Evolutionary conservation across 2,329 filamentous ascomycete species (phyloP).

Genomic region (Ophiostoma piceae): DNA sequence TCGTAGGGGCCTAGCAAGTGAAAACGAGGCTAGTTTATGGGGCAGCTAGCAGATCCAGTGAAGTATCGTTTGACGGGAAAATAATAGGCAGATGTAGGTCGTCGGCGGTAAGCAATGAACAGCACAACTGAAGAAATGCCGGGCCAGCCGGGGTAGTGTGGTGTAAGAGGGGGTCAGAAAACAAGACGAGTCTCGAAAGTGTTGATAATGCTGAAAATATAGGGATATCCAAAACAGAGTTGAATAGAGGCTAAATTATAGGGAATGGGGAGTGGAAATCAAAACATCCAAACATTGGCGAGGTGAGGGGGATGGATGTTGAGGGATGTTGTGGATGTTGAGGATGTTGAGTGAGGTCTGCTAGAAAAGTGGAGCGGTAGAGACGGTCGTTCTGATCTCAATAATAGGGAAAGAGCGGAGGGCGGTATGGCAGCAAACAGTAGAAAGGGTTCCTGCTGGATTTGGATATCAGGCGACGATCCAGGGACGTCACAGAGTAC

Average conservation of each 20-base stretch:
- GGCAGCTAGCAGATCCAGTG: neutral
- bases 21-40: conserved; percentile 2
- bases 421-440: neutral
- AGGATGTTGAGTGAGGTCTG: neutral
- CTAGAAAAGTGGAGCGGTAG: neutral
- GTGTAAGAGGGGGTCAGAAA: neutral
- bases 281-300: neutral
- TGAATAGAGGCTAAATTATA: neutral
- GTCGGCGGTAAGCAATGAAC: neutral
- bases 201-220: neutral
- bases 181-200: neutral
- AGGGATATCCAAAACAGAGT: neutral
- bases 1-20: neutral
- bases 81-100: neutral
- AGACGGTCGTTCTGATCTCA: neutral
- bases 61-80: neutral
- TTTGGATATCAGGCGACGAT: neutral
- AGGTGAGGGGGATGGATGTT: neutral
- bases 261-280: neutral
- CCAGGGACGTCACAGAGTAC: neutral
- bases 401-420: neutral
- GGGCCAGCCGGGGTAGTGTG: neutral
- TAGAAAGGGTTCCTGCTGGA: neutral
- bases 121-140: neutral
- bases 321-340: neutral